These are phyloP conservation scores for Mimosa pudica DNA, from an alignment of 306 rosid species.

Conservation along the genomic window DNA sequence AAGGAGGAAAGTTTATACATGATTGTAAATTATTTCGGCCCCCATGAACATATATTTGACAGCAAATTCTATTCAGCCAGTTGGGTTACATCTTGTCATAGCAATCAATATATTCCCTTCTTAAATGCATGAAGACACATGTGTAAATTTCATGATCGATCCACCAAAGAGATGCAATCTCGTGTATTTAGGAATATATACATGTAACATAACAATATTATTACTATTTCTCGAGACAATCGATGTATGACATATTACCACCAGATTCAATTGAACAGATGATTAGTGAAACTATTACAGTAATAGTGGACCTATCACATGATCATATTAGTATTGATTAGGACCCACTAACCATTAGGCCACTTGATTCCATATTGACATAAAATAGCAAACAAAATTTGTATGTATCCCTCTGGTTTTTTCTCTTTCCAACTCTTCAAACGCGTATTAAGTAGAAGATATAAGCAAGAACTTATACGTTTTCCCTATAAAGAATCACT, in stretches of 20 bases:
- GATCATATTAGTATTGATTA: constrained; percentile 33
- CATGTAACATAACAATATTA: constrained; percentile 13
- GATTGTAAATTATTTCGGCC: constrained; percentile 44
- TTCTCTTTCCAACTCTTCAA: constrained; percentile 42
- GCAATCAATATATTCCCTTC: constrained; percentile 33
- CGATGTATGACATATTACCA: constrained; percentile 16
- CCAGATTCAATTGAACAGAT: constrained; percentile 25
- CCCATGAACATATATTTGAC: constrained; percentile 30
- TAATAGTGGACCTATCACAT: constrained; percentile 42
- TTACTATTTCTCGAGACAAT: constrained; percentile 21
- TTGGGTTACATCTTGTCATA: constrained; percentile 35
- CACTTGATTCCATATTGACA: constrained; percentile 51
- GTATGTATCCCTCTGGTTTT: constrained; percentile 71
- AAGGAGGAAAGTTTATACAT: constrained; percentile 31
- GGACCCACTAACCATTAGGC: constrained; percentile 58
- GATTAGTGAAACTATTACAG: constrained; percentile 17
- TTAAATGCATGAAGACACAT: constrained; percentile 47
- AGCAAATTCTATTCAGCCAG: constrained; percentile 35
- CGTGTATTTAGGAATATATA: constrained; percentile 16
- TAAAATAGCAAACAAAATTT: constrained; percentile 48
- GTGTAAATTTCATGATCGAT: constrained; percentile 26
- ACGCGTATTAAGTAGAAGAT: constrained; percentile 34
- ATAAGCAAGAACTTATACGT: constrained; percentile 42
- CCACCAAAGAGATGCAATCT: not conserved
- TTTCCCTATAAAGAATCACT: constrained; percentile 48